Percentiles rank a stretch among this genome's conserved stretches.
phyloP scores from a whole-genome alignment of 1,139 yeast genomes.

The Yamadazyma songkhlaensis region DNA sequence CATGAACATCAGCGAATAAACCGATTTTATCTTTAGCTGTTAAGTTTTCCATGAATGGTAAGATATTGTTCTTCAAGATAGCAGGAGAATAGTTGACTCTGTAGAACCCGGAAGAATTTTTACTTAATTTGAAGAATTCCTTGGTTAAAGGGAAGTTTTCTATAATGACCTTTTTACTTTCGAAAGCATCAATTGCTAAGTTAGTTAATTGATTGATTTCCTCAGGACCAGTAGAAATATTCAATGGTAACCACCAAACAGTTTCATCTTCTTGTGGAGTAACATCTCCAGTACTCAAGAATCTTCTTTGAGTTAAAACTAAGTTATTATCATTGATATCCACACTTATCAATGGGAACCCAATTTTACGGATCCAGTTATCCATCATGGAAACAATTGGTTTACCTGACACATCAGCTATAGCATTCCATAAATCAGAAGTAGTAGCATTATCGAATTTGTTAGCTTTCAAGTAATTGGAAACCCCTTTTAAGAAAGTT shows the following conservation, averaged over 20 bases:
- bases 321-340: slow-evolving; percentile 38
- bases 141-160: slow-evolving; percentile 21
- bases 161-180: slow-evolving; percentile 19
- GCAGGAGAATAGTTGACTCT: slow-evolving; percentile 61
- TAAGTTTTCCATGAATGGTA: slow-evolving; percentile 43
- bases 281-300: slow-evolving; percentile 76
- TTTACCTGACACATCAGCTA: slow-evolving; percentile 69
- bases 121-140: slow-evolving; percentile 57
- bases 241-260: slow-evolving; percentile 76
- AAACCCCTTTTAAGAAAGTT: slow-evolving; percentile 67
- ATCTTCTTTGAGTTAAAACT: slow-evolving; percentile 67
- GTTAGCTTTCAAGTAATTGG: slow-evolving; percentile 65
- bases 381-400: slow-evolving; percentile 73
- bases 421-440: slow-evolving; percentile 75
- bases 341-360: slow-evolving; percentile 78
- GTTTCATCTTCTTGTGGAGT: slow-evolving; percentile 67
- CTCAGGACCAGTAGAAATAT: slow-evolving; percentile 32
- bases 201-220: slow-evolving; percentile 6
- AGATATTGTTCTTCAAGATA: slow-evolving; percentile 42
- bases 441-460: slow-evolving; percentile 77
- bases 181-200: slow-evolving; percentile 19
- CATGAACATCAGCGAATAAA: slow-evolving; percentile 59
- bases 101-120: slow-evolving; percentile 61
- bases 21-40: slow-evolving; percentile 65
- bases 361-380: slow-evolving; percentile 79